Base-by-base conservation (phyloP, 306 rosid genomes). In the Calophaca sinica region DNA sequence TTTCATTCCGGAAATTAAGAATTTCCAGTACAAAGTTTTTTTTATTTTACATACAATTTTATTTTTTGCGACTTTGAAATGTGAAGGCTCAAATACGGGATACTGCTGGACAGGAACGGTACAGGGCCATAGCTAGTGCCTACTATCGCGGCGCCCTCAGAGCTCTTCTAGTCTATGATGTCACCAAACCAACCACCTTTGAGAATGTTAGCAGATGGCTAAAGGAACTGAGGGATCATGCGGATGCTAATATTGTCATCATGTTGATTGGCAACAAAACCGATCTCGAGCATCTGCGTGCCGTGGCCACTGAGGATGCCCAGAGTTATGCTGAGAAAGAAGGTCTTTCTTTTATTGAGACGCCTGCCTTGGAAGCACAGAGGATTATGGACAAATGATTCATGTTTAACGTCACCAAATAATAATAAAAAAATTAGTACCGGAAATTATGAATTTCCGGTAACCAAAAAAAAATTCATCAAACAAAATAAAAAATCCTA, bases 71-170 rank as follows among this genome's bases (percentile, higher is more conserved):
- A n/a, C n/a, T n/a, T n/a, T n/a, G 91, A 84, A 94, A 87, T 2
- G 89, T 94, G 62, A 94, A 94, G 72, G 87, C 98, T 77, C 98
- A 94, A 70, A 94, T 94, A 86, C 91, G 98, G 98, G 98, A 94
- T 53, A 94, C 97, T 0, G 98, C 98, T 0, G 98, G 97, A 50
- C 98, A 94, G 88, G 98, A 94, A 83, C 88, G 98, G 5, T 91
- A 94, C 81, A 86, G 96, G 53, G 98, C 98, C 6, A 94, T 94
- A 31, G 91, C 97, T 0, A 89, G 96, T 69, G 98, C 98, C 32
- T 94, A 94, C 88, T 94, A 94, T 42, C 78, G 97, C 1, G 98
- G 98, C 13, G 98, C 98, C 26, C 94, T 94, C 1, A 97, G 97
- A 62, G 98, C 97, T 48, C 89, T 94, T 80, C 87, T 94, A 0